Percentiles rank a stretch among this genome's conserved stretches.
Evolutionary conservation across 2,329 filamentous ascomycete species (phyloP).

Genomic region (Tolypocladium ovalisporum): DNA sequence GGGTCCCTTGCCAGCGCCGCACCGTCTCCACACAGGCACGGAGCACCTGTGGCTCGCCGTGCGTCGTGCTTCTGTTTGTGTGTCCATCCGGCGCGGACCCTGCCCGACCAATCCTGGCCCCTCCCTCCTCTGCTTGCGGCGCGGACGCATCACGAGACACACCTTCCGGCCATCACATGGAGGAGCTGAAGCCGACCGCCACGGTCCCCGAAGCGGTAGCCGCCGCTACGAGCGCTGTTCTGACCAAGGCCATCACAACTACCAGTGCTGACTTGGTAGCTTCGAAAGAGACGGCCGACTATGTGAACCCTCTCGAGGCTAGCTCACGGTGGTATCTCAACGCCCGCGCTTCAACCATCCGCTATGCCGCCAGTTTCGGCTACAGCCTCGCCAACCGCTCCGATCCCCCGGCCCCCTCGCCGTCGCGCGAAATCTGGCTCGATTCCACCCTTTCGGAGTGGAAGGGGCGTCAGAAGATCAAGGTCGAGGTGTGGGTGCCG

Average conservation of each 20-base stretch:
- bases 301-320: constrained; percentile 31
- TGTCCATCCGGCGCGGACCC: background rate
- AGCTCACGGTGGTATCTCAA: constrained; percentile 32
- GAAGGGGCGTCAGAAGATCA: constrained; percentile 27
- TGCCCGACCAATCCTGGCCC: background rate
- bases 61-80: background rate
- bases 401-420: constrained; percentile 26
- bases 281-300: constrained; percentile 22
- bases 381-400: constrained; percentile 31
- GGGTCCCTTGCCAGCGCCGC: background rate
- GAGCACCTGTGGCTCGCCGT: background rate
- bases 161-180: constrained; percentile 1
- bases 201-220: background rate
- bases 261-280: constrained; percentile 17
- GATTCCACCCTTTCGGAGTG: constrained; percentile 29
- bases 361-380: constrained; percentile 31
- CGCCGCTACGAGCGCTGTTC: constrained; percentile 1
- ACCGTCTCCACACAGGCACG: background rate
- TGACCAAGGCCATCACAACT: constrained; percentile 10
- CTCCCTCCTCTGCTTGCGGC: background rate
- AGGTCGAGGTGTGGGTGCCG: constrained; percentile 36
- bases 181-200: constrained; percentile 4
- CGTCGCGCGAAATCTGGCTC: constrained; percentile 27
- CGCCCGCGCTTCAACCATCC: constrained; percentile 30
- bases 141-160: background rate